These are phyloP conservation scores for Gentiana straminea DNA, from an alignment of 257 asterid species.

Conservation along the genomic window DNA sequence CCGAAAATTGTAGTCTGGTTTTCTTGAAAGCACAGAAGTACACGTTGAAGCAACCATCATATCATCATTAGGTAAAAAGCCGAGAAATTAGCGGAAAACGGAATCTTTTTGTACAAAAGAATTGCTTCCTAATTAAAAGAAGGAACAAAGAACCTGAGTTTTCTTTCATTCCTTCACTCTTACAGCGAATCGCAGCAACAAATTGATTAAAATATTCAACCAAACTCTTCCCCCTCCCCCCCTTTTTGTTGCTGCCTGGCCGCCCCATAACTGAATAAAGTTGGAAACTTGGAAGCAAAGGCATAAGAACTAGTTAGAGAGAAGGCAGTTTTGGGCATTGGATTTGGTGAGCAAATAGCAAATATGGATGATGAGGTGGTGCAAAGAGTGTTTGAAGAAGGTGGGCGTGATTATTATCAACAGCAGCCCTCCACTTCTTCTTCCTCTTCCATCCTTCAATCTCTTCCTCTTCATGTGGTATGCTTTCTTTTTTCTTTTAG, in stretches of 20 bases:
- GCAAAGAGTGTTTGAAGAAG: slow-evolving; percentile 87
- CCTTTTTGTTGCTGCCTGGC: background rate
- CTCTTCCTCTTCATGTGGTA: slow-evolving; percentile 96
- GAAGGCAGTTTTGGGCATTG: background rate
- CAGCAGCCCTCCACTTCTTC: slow-evolving; percentile 85
- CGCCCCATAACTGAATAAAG: slow-evolving; percentile 6
- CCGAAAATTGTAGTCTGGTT: no score
- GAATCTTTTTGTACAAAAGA: no score
- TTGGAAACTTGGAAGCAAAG: slow-evolving; percentile 9
- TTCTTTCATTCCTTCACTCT: no score
- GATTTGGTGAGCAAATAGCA: background rate
- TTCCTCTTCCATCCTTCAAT: slow-evolving; percentile 84
- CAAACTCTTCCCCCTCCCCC: no score
- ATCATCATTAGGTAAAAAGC: no score
- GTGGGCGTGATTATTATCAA: slow-evolving; percentile 86
- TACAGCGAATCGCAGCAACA: no score
- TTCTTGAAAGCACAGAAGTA: no score
- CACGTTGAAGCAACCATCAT: no score
- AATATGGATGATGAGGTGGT: slow-evolving; percentile 87
- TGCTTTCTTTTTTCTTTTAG: background rate
- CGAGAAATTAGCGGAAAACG: no score
- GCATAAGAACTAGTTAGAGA: background rate
- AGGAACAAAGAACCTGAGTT: no score
- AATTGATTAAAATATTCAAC: no score
- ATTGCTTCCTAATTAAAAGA: no score